Evolutionary conservation across 768 basidiomycete genomes (phyloP), one percentile per base, ranked within the genome.

Genomic region (Sutorius australiensis): DNA sequence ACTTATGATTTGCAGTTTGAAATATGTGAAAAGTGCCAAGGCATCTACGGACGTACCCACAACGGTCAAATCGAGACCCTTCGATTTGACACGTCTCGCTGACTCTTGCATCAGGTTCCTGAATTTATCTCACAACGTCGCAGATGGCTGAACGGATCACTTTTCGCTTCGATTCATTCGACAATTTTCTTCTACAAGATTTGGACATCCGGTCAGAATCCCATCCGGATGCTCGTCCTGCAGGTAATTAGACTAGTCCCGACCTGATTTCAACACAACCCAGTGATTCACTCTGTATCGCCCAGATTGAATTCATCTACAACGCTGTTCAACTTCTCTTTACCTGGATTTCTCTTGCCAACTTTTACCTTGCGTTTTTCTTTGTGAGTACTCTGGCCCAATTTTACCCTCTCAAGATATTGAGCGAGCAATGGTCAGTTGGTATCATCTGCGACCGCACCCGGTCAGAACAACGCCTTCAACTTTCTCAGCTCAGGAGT

Each of bases 31-130:
- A 78, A 89, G 83, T 62, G 95, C 95, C 14, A 93, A 95, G 60
- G 95, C 93, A 0, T 81, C 93, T 39, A 98, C 95, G n/a, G 95
- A 98, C 72, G 94, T 95, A 5, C 95, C 95, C 31, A 87, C 92
- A 34, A 79, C 83, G 17, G 85, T 84, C 44, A 52, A 75, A 65
- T 17, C 41, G 40, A 33, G 48, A 21, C 3, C n/a, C 6, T 50
- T 43, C 2, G 14, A 11, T 28, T 21, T 6, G 1, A 37, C 24
- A 13, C 32, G 21, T 42, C 8, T 30, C 43, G 16, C 50, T 55
- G 43, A 59, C 31, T 12, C 4, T 48, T 43, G 3, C 3, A 3
- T 11, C 31, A 83, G 79, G 82, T 95, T 46, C 83, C 94, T 13
- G 95, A 97, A 67, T 95, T 95, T 73, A 97, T 95, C 58, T 92